phyloP scores from a whole-genome alignment of 371 early-diverging fungal species.

The Haplosporangium sp. region DNA sequence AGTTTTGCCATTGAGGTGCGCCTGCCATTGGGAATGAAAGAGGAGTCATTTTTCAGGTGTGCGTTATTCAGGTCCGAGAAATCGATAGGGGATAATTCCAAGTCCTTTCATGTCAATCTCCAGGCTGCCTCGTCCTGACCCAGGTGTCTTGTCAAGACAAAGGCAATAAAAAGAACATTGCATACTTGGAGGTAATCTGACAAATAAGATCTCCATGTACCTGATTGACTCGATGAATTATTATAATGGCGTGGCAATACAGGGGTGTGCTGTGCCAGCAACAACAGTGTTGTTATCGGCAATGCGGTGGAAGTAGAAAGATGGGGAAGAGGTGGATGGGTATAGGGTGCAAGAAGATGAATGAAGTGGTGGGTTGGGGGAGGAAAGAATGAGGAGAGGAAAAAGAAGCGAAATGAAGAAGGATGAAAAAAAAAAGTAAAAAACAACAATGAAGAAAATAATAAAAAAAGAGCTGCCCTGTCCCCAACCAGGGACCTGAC shows the following conservation, averaged over 20 bases:
- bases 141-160: too few species aligned
- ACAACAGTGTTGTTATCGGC: neutral
- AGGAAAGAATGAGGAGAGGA: neutral
- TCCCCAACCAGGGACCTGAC: too few species aligned
- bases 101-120: too few species aligned
- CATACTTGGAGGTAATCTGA: too few species aligned
- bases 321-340: neutral
- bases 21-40: neutral
- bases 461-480: neutral
- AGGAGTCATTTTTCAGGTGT: neutral
- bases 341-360: neutral
- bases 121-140: too few species aligned
- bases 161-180: too few species aligned
- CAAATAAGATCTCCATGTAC: too few species aligned
- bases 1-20: too few species aligned
- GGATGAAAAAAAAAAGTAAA: neutral
- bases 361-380: neutral
- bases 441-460: neutral
- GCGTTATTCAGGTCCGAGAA: too few species aligned
- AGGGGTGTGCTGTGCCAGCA: neutral
- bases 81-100: too few species aligned
- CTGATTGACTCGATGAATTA: neutral
- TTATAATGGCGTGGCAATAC: neutral
- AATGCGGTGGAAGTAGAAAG: neutral
- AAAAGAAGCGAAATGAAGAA: neutral